Evolutionary conservation across 495 filamentous ascomycete genomes (phyloP).

Genomic region (Neurospora terricola): DNA sequence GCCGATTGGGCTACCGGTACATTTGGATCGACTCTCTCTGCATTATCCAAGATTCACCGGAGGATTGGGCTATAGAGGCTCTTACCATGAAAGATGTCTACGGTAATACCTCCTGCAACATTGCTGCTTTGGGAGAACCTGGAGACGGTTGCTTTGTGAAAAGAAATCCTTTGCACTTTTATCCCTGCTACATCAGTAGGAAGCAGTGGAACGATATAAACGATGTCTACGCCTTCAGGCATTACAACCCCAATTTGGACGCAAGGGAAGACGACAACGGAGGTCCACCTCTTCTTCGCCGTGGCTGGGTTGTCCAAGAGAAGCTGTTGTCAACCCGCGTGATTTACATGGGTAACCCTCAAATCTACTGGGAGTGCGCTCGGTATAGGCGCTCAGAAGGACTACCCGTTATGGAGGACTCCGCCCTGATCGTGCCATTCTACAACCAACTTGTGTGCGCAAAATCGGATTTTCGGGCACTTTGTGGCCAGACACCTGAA

Average conservation of each 20-base stretch:
- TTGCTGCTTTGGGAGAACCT: neutral
- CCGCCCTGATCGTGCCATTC: neutral
- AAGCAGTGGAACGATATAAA: no score
- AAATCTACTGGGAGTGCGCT: neutral
- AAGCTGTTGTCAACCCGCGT: neutral
- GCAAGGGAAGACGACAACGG: neutral
- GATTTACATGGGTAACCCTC: neutral
- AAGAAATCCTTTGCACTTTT: neutral
- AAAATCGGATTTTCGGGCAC: neutral
- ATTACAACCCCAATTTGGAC: neutral
- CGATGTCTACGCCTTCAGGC: neutral
- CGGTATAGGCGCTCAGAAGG: neutral
- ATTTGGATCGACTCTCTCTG: slow-evolving; percentile 27
- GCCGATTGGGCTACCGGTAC: slow-evolving; percentile 11
- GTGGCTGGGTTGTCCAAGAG: neutral
- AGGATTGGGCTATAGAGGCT: neutral
- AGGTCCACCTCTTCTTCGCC: neutral
- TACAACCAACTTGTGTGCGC: neutral
- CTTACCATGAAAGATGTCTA: neutral
- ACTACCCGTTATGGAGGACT: neutral
- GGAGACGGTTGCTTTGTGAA: neutral
- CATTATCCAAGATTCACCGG: slow-evolving; percentile 18
- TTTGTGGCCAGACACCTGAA: neutral
- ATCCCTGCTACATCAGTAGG: neutral
- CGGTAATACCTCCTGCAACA: neutral